Base-by-base conservation (phyloP, 352 stramenopile genomes). In the Thraustochytrium striatum region DNA sequence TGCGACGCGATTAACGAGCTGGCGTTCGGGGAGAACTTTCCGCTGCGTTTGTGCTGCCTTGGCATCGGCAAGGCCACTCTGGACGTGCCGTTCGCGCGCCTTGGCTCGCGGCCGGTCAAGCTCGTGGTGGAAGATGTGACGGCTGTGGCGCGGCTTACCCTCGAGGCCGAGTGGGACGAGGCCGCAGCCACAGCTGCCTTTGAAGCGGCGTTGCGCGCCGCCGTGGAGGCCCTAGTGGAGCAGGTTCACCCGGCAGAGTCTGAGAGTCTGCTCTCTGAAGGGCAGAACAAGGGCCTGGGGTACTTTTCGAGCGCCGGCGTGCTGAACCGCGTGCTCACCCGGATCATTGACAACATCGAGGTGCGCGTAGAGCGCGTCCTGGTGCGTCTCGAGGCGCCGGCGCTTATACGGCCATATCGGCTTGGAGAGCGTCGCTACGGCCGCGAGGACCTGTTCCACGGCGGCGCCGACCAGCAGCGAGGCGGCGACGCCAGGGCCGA, bases 251-350 rank as follows among this genome's bases (percentile, higher is more conserved):
- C 65, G 21, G 25, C 47, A 25, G 47, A 55, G 47, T 21, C 16
- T 25, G 47, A 55, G 25, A n/a, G n/a, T n/a, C 47, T 55, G 47
- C 25, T 55, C 16, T 16, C 47, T 16, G 47, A 16, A 21, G 47
- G 47, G 16, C 16, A 55, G 16, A 25, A 55, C 16, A 25, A 25
- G 16, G 47, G 47, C 47, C 47, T 55, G 16, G 65, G 36, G 7
- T 75, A 75, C 25, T 75, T 75, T 72, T 62, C 65, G 5, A 75
- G 65, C 41, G 52, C 43, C 21, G 65, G 65, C n/a, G 61, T 75
- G 65, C 36, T 75, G 7, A 75, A 75, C 36, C 65, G 65, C 21
- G 61, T 43, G 9, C 43, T 75, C 21, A 75, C 65, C 30, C 39
- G 65, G 3, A 61, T 75, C 30, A n/a, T 75, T 0, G 65, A 75